Evolutionary conservation across 345 rosid species (phyloP), one percentile per base, ranked within the genome.

Genomic region (Aquilaria malaccensis): DNA sequence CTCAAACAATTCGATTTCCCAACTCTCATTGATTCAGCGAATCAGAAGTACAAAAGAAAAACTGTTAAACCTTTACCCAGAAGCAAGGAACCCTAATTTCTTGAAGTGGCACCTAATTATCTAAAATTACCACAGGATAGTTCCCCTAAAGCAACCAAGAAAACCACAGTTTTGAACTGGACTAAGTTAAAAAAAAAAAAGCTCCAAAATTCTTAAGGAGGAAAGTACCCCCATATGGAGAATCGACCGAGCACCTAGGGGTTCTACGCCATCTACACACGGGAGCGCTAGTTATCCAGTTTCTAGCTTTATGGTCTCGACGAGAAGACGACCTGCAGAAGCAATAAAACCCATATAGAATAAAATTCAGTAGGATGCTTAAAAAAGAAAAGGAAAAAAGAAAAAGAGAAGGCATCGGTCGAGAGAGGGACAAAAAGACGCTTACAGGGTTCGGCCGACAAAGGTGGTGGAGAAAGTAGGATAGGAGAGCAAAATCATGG

Each of bases 211-310:
- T 12, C 22, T 33, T 41, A 57, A 31, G 32, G 37, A 60, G 59
- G 54, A 4, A 11, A 58, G n/a, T 76, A 92, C 98, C 95, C 81
- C 81, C 96, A 66, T 73, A 79, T 0, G 96, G 80, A 15, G 84
- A 71, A 66, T 80, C 84, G 41, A 74, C 66, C 4, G 93, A 68
- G 71, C 96, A 92, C 67, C 67, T 78, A 52, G 73, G 74, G 62
- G 58, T 59, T 70, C 53, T 69, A 22, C 60, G 77, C 61, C 71
- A 72, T 76, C 79, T 68, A 0, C 65, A 59, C 75, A 11, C 43
- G 7, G 81, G 70, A 50, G 41, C 31, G 66, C n/a, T 62, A 50
- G 58, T 58, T 61, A 66, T 46, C 10, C 65, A 63, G 66, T 74
- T 66, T 33, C 45, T 73, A 11, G 47, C 10, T 41, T 13, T 77